phyloP scores from a whole-genome alignment of 805 yeast species.

The Saccharomycopsis fermentans region DNA sequence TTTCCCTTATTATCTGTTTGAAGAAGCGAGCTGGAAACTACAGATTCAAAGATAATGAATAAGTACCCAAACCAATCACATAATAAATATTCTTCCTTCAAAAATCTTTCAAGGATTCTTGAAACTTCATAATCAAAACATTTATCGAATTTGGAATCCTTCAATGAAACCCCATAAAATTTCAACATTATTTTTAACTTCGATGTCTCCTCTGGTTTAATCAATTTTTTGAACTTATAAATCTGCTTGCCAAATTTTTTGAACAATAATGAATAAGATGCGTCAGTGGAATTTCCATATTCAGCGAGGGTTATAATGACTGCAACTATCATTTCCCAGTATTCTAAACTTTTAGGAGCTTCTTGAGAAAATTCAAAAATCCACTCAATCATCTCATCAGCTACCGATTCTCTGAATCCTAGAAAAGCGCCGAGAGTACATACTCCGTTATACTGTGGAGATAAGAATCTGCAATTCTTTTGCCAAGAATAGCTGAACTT shows the following conservation, averaged over 20 bases:
- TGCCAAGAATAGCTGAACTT: background rate
- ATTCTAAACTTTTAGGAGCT: background rate
- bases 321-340: background rate
- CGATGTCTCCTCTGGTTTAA: background rate
- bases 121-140: constrained; percentile 26
- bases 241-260: background rate
- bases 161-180: background rate
- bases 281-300: background rate
- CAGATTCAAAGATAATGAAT: constrained; percentile 43
- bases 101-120: constrained; percentile 28
- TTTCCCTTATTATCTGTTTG: background rate
- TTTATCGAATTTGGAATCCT: background rate
- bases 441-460: background rate
- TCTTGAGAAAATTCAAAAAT: background rate
- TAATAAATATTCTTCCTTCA: constrained; percentile 31
- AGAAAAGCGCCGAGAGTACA: background rate
- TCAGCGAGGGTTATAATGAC: background rate
- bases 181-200: background rate
- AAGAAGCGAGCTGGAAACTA: constrained; percentile 29
- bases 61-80: constrained; percentile 52
- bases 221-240: constrained; percentile 24
- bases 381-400: background rate
- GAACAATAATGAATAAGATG: background rate
- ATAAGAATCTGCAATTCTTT: background rate
- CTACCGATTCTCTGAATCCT: background rate